These are phyloP conservation scores for Cercophora samala DNA, from an alignment of 495 filamentous ascomycete genomes.

Conservation along the genomic window DNA sequence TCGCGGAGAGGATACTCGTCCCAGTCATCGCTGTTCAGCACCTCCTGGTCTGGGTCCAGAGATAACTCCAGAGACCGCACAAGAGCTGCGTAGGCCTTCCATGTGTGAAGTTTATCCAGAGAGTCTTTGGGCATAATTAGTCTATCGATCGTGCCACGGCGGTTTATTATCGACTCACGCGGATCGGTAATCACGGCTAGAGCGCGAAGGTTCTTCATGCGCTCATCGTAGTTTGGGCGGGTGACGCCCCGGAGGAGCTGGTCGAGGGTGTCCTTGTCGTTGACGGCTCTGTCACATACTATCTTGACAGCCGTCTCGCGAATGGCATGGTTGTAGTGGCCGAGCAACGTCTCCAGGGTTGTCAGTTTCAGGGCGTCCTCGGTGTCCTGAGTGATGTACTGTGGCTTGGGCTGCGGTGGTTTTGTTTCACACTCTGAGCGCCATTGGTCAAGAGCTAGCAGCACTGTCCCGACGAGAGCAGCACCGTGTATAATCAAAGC, in stretches of 20 bases:
- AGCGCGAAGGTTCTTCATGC: slow-evolving; percentile 47
- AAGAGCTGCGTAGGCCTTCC: slow-evolving; percentile 48
- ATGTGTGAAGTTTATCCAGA: slow-evolving; percentile 36
- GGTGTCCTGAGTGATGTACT: slow-evolving; percentile 59
- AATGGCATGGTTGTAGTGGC: slow-evolving; percentile 52
- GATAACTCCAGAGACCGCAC: slow-evolving; percentile 51
- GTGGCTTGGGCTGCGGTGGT: slow-evolving; percentile 49
- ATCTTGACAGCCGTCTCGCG: slow-evolving; percentile 52
- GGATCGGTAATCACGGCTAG: slow-evolving; percentile 39
- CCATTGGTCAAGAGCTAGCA: slow-evolving; percentile 40
- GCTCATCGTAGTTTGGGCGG: slow-evolving; percentile 47
- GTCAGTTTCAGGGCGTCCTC: slow-evolving; percentile 50
- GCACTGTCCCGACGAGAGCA: slow-evolving; percentile 38
- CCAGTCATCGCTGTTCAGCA: slow-evolving; percentile 44
- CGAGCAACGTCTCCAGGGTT: slow-evolving; percentile 51
- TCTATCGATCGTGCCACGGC: background rate
- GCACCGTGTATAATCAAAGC: slow-evolving; percentile 39
- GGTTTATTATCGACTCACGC: slow-evolving; percentile 19
- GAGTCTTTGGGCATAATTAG: slow-evolving; percentile 18
- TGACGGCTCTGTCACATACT: slow-evolving; percentile 49
- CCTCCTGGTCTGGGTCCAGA: slow-evolving; percentile 49
- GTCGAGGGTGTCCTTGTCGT: slow-evolving; percentile 43
- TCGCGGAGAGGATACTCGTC: slow-evolving; percentile 54
- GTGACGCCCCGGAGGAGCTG: slow-evolving; percentile 50
- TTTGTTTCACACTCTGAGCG: slow-evolving; percentile 49